Evolutionary conservation across 2,329 filamentous ascomycete species (phyloP), one percentile per base, ranked within the genome.

Genomic region (Aspergillus sp.): DNA sequence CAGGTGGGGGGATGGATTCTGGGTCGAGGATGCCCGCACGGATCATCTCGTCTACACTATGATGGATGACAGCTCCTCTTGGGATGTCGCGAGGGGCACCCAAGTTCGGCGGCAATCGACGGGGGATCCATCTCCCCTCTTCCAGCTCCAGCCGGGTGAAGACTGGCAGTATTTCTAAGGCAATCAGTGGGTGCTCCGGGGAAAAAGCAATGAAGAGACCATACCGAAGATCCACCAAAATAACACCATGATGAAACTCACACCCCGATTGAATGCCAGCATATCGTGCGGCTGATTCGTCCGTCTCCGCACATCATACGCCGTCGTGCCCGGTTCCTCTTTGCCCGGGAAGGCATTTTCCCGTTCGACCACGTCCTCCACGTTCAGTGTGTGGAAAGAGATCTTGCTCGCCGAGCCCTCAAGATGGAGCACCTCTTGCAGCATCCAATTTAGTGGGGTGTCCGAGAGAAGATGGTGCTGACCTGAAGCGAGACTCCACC

Each of bases 391-490:
- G 29, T 58, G 49, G 29, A 66, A 66, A 5, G 52, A 50, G 5
- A 66, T 50, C 32, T 58, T 61, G 44, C 62, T 64, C 0, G 63
- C 59, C 1, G 63, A 51, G 40, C 46, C 43, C 6, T 54, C 50
- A 11, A 70, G 47, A 29, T 60, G 57, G 9, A 60, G 51, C 4
- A 80, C 64, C 57, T 81, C 78, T 1, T 73, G 71, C 34, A 81
- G 75, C 79, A 81, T 81, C 79, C 79, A 81, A 7, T 73, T 73
- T 1, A 81, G 66, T 1, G 79, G 73, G 17, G 80, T 72, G 53
- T 81, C 78, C 20, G 78, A 81, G 65, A 81, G 49, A 5, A 66
- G 58, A 54, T 65, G 61, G 31, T 61, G 62, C 41, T 60, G 58
- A 11, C 60, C 55, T 4, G 63, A 61, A 5, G 63, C 60, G 7